Percentiles rank a stretch among this genome's conserved stretches.
Conservation (phyloP, 176 grass and related monocot species). For the Rhipidocladum racemiflorum region DNA sequence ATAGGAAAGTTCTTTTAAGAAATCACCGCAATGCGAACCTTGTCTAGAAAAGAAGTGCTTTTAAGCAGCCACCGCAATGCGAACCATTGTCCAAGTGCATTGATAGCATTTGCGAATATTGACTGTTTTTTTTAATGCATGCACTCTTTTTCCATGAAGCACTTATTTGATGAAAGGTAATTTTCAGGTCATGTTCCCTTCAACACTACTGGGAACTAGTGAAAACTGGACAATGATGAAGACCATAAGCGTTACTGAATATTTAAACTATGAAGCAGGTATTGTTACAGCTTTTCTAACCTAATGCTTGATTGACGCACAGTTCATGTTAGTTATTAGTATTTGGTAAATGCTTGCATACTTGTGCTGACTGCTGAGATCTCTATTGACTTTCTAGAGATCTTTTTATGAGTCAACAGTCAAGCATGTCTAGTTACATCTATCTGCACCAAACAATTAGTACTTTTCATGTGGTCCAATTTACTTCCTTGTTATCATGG, state of each 20-base stretch:
- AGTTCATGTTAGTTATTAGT: background rate
- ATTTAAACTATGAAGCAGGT: conserved; percentile 99
- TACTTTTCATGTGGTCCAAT: background rate
- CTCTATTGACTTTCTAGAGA: background rate
- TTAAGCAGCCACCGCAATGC: background rate
- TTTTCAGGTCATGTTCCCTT: conserved; percentile 98
- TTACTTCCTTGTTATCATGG: conserved; percentile 25
- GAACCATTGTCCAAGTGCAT: background rate
- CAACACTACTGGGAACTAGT: conserved; percentile 84
- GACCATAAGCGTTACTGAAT: conserved; percentile 96
- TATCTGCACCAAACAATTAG: conserved; percentile 18
- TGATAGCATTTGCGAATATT: background rate
- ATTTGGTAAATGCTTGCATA: conserved; percentile 2
- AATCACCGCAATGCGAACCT: background rate
- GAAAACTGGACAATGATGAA: conserved; percentile 99
- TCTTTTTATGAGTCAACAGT: conserved; percentile 2
- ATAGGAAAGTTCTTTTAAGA: background rate
- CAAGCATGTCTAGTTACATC: background rate
- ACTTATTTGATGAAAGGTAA: conserved; percentile 32
- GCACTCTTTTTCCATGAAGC: background rate
- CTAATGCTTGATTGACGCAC: background rate
- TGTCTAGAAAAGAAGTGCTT: background rate
- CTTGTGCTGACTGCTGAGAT: conserved; percentile 10
- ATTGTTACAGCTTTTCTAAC: conserved; percentile 12
- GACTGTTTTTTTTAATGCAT: background rate